Percentiles rank a stretch among this genome's conserved stretches.
Evolutionary conservation across 2,329 filamentous ascomycete species (phyloP).

Genomic region (Fusarium humuli): DNA sequence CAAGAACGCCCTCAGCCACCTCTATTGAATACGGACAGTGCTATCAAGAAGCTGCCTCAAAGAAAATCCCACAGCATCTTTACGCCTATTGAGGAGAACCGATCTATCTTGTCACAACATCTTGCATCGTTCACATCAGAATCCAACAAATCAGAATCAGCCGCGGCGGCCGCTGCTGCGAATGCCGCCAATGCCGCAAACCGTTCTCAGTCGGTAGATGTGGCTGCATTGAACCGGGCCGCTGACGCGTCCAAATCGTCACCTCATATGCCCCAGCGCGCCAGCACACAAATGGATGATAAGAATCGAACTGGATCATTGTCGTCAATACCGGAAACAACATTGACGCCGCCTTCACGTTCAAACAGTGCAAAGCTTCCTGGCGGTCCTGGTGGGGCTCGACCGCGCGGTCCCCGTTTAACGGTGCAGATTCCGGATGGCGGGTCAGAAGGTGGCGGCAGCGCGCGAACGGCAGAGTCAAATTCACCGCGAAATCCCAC

Average conservation of each 20-base stretch:
- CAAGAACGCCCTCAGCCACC: conserved; percentile 60
- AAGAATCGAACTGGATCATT: conserved; percentile 64
- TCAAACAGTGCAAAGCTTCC: conserved; percentile 79
- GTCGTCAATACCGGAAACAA: conserved; percentile 72
- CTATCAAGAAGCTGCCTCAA: conserved; percentile 74
- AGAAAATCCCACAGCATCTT: conserved; percentile 94
- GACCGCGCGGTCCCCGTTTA: conserved; percentile 81
- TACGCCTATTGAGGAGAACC: conserved; percentile 93
- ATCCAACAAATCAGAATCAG: conserved; percentile 53
- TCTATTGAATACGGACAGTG: conserved; percentile 62
- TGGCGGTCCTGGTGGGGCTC: conserved; percentile 67
- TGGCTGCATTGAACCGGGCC: conserved; percentile 65
- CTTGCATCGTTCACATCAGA: conserved; percentile 75
- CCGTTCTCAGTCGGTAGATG: conserved; percentile 74
- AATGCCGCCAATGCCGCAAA: conserved; percentile 49
- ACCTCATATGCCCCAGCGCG: conserved; percentile 64
- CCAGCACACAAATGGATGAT: conserved; percentile 61
- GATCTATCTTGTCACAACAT: conserved; percentile 88
- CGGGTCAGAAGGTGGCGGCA: conserved; percentile 76
- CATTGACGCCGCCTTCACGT: conserved; percentile 77
- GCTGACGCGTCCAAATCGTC: conserved; percentile 66
- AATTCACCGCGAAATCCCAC: conserved; percentile 70
- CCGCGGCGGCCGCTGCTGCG: conserved; percentile 44
- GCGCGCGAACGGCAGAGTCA: conserved; percentile 76
- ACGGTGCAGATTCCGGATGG: conserved; percentile 97